Conservation (phyloP, 1,284 basidiomycete genomes). For the Cystobasidium pallidum region DNA sequence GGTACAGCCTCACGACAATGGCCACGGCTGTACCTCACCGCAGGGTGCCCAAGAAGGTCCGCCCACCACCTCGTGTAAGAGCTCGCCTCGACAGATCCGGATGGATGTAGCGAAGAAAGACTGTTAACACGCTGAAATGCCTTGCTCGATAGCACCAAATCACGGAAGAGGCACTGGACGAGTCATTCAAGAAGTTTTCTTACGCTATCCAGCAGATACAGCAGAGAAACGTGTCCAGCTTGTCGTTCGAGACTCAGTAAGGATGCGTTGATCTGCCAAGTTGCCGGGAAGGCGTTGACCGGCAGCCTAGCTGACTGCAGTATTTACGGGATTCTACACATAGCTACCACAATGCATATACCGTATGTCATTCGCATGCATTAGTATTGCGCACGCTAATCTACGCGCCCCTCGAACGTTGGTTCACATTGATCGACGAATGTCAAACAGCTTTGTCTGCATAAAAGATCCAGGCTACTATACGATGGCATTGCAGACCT, state of each 20-base stretch:
- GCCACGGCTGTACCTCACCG: conserved; percentile 23
- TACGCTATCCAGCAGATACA: conserved; percentile 92
- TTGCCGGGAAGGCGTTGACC: not conserved
- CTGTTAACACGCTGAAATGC: not conserved
- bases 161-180: conserved; percentile 29
- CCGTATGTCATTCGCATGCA: conserved; percentile 64
- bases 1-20: not conserved
- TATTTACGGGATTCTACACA: not conserved
- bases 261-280: not conserved
- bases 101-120: not conserved
- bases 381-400: not conserved
- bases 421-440: not conserved
- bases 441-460: conserved; percentile 63
- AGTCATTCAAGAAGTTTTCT: conserved; percentile 69
- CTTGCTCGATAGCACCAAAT: conserved; percentile 9
- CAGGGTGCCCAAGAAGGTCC: conserved; percentile 42
- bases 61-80: conserved; percentile 38
- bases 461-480: conserved; percentile 81
- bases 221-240: conserved; percentile 85
- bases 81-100: not conserved
- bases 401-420: conserved; percentile 44
- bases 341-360: conserved; percentile 76
- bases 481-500: conserved; percentile 85
- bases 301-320: conserved; percentile 48
- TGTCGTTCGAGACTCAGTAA: conserved; percentile 94